phyloP scores from a whole-genome alignment of 1,139 yeast genomes.

The Debaryomyces singareniensis region DNA sequence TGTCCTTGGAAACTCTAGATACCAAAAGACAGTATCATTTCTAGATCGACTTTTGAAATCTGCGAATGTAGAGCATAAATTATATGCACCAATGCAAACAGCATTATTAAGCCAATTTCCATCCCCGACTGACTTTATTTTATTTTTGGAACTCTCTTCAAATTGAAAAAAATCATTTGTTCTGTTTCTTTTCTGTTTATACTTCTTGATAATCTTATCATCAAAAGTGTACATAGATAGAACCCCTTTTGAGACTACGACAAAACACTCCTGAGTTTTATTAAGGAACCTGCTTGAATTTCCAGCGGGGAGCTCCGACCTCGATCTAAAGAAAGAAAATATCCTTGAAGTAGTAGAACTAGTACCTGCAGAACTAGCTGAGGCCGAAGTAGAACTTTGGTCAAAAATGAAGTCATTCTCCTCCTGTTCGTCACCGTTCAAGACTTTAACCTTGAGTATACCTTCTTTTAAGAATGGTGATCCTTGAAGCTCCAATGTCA shows the following conservation, averaged over 20 bases:
- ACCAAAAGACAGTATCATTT: constrained; percentile 17
- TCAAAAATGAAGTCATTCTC: constrained; percentile 12
- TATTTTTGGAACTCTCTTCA: constrained; percentile 11
- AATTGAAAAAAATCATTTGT: constrained; percentile 16
- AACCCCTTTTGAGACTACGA: constrained; percentile 55
- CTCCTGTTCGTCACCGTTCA: constrained; percentile 37
- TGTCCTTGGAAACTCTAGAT: constrained; percentile 34
- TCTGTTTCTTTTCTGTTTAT: constrained; percentile 27
- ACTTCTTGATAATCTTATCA: constrained; percentile 38
- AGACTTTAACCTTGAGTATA: constrained; percentile 45
- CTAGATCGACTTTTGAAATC: constrained; percentile 21
- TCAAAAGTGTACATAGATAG: constrained; percentile 49
- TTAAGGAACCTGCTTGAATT: constrained; percentile 8
- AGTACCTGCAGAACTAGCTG: constrained; percentile 3
- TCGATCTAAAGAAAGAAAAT: constrained; percentile 16
- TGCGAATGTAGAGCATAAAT: constrained; percentile 46
- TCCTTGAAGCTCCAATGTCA: constrained; percentile 58
- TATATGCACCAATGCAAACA: constrained; percentile 41
- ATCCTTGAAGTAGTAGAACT: constrained; percentile 13
- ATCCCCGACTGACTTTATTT: constrained; percentile 42
- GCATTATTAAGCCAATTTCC: constrained; percentile 63
- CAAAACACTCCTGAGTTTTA: constrained; percentile 44
- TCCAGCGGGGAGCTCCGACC: constrained; percentile 1
- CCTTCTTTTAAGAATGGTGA: constrained; percentile 83
- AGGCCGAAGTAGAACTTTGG: constrained; percentile 7